Conservation (phyloP, 73 alveolate genomes). For the Uronychia setigera region DNA sequence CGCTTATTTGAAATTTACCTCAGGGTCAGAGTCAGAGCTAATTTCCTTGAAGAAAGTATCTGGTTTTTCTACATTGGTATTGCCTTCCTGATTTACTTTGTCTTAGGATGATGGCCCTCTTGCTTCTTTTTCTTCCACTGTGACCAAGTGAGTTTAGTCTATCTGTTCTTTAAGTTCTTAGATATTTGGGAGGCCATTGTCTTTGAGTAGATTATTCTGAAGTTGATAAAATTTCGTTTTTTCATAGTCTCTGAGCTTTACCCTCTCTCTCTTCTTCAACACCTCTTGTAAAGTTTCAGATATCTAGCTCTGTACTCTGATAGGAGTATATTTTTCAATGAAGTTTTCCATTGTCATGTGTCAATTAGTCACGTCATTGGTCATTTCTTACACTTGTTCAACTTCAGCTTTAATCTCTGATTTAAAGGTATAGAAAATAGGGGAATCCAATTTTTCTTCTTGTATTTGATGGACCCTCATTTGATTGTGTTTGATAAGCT, state of each 20-base stretch:
- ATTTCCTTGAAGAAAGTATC: too few relatives aligned
- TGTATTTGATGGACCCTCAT: too few relatives aligned
- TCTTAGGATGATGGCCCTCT: background rate
- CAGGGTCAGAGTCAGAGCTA: background rate
- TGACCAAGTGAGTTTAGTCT: background rate
- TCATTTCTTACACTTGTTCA: too few relatives aligned
- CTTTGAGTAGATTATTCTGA: constrained; percentile 11
- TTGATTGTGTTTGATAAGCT: too few relatives aligned
- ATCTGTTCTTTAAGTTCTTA: background rate
- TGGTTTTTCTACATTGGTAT: too few relatives aligned
- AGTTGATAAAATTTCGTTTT: constrained; percentile 1
- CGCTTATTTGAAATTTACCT: background rate
- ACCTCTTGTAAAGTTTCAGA: constrained; percentile 13
- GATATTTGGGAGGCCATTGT: constrained; percentile 8
- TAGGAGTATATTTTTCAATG: constrained; percentile 21
- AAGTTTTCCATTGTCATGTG: too few relatives aligned
- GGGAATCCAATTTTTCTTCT: too few relatives aligned
- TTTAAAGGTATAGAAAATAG: too few relatives aligned
- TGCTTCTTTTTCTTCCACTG: background rate
- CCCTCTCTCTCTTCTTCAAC: constrained; percentile 7
- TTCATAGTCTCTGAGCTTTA: constrained; percentile 8
- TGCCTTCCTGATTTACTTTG: too few relatives aligned
- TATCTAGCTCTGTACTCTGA: constrained; percentile 28
- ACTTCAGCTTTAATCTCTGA: background rate
- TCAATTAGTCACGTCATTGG: too few relatives aligned